Evolutionary conservation across 2,329 filamentous ascomycete genomes (phyloP).

Genomic region (Neocatenulostroma microsporum): DNA sequence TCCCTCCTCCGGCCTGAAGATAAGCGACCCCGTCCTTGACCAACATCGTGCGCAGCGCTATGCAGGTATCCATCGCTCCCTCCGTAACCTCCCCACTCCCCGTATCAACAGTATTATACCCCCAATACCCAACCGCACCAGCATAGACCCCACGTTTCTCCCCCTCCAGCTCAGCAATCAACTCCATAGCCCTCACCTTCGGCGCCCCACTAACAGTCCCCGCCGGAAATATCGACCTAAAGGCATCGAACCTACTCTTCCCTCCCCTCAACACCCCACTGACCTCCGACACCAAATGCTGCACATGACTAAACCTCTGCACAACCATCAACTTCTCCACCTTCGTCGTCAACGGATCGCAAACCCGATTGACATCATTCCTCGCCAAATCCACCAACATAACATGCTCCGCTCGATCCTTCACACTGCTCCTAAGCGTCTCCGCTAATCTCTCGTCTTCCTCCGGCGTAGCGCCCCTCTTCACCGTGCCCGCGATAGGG

Average conservation of each 20-base stretch:
- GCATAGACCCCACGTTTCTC: conserved; percentile 96
- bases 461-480: conserved; percentile 68
- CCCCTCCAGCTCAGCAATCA: conserved; percentile 86
- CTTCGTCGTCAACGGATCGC: conserved; percentile 78
- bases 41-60: conserved; percentile 83
- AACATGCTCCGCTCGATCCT: conserved; percentile 90
- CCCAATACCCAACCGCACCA: conserved; percentile 94
- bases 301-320: conserved; percentile 91
- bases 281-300: conserved; percentile 93
- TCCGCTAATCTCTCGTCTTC: conserved; percentile 75
- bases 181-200: conserved; percentile 93
- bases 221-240: conserved; percentile 88
- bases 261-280: conserved; percentile 76
- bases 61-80: conserved; percentile 86
- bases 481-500: conserved; percentile 92
- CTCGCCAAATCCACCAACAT: conserved; percentile 96
- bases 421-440: conserved; percentile 69
- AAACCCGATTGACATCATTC: conserved; percentile 94
- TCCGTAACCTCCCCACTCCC: conserved; percentile 55
- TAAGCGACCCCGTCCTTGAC: conserved; percentile 87
- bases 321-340: conserved; percentile 94
- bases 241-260: conserved; percentile 89
- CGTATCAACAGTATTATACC: conserved; percentile 68
- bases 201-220: conserved; percentile 93
- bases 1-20: conserved; percentile 79